Evolutionary conservation across 1,284 basidiomycete genomes (phyloP).

Genomic region (Violaceomyces palustris): DNA sequence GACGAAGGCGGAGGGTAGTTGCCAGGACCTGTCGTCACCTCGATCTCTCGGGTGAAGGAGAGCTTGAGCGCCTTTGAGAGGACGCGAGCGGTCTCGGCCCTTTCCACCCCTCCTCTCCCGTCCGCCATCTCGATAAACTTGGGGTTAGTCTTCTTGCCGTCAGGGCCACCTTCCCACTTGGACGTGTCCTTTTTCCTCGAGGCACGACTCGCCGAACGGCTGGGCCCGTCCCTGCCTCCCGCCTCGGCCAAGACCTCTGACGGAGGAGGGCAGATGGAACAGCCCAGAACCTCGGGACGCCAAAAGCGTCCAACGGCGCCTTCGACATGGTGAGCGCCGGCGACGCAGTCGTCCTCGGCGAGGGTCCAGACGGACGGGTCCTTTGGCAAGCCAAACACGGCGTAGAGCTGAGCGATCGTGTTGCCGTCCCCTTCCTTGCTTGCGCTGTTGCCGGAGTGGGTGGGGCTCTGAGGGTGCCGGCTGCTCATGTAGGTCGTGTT

Average conservation of each 20-base stretch:
- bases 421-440: slow-evolving; percentile 33
- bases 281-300: slow-evolving; percentile 73
- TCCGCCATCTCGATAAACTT: slow-evolving; percentile 49
- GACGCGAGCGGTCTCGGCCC: slow-evolving; percentile 42
- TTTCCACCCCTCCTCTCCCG: slow-evolving; percentile 39
- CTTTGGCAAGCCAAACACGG: slow-evolving; percentile 57
- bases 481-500: slow-evolving; percentile 3
- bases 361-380: slow-evolving; percentile 68
- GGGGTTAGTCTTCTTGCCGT: slow-evolving; percentile 40
- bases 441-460: slow-evolving; percentile 4
- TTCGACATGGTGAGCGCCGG: slow-evolving; percentile 76
- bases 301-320: slow-evolving; percentile 87
- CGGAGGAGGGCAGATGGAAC: slow-evolving; percentile 55
- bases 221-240: too few relatives aligned
- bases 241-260: slow-evolving; percentile 12
- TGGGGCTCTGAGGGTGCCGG: slow-evolving; percentile 6
- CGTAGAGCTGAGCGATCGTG: slow-evolving; percentile 56
- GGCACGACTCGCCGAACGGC: slow-evolving; percentile 2
- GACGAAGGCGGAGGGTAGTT: slow-evolving; percentile 62
- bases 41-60: slow-evolving; percentile 84
- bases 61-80: slow-evolving; percentile 57
- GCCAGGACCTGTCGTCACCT: slow-evolving; percentile 59
- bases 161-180: slow-evolving; percentile 23
- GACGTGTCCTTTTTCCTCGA: slow-evolving; percentile 13
- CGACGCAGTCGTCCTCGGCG: slow-evolving; percentile 77